phyloP scores from a whole-genome alignment of 164 flowering plant genomes.

The Houttuynia cordata region DNA sequence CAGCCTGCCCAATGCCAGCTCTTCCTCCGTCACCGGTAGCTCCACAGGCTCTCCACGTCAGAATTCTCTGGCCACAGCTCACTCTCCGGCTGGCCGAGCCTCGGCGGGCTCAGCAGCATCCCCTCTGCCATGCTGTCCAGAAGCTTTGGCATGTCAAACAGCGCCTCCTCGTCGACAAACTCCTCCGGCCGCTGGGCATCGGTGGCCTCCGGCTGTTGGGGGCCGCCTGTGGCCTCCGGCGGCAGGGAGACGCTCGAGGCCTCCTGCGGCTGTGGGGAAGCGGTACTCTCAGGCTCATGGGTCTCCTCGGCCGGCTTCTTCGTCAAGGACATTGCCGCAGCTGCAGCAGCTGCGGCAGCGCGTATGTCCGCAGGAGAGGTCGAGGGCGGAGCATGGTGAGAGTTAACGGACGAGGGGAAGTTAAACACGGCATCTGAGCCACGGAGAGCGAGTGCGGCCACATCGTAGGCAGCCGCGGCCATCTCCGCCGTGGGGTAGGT shows the following conservation, averaged over 20 bases:
- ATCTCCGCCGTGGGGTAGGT: constrained; percentile 61
- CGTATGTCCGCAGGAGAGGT: constrained; percentile 40
- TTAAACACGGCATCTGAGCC: constrained; percentile 44
- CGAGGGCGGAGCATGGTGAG: constrained; percentile 37
- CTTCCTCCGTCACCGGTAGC: not conserved
- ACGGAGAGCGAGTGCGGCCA: constrained; percentile 55
- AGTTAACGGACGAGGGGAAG: constrained; percentile 29
- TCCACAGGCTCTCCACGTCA: constrained; percentile 4
- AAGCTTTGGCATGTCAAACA: constrained; percentile 43
- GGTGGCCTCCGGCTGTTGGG: not conserved
- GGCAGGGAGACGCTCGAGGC: not conserved
- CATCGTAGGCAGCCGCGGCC: constrained; percentile 83
- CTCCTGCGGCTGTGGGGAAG: no score
- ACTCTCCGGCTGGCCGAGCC: constrained; percentile 19
- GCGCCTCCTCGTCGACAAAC: constrained; percentile 36
- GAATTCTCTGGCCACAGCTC: constrained; percentile 22
- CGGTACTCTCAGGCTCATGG: not conserved
- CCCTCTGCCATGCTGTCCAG: constrained; percentile 54
- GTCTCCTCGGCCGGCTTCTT: not conserved
- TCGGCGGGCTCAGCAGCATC: constrained; percentile 47
- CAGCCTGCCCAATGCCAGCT: no score
- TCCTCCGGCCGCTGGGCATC: constrained; percentile 12
- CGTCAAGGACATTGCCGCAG: constrained; percentile 13
- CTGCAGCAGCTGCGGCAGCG: constrained; percentile 41
- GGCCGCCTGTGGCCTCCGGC: not conserved